Evolutionary conservation across 164 flowering plant genomes (phyloP).

Genomic region (Macadamia integrifolia): DNA sequence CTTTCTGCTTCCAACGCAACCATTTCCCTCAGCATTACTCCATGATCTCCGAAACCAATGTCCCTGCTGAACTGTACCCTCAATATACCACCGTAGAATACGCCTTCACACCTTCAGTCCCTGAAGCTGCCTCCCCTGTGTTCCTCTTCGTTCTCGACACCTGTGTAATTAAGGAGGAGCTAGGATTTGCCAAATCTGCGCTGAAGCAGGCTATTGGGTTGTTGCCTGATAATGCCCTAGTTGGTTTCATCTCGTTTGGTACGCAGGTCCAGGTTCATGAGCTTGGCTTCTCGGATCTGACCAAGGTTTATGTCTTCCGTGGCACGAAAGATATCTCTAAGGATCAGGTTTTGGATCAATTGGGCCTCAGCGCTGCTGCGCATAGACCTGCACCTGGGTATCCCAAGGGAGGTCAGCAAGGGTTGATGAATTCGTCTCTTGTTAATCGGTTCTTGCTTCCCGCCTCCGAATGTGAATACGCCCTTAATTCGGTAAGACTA

Average conservation of each 20-base stretch:
- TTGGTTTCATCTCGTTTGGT: constrained; percentile 84
- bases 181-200: constrained; percentile 69
- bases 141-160: constrained; percentile 79
- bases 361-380: constrained; percentile 47
- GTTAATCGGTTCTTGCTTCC: constrained; percentile 72
- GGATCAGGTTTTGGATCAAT: constrained; percentile 89
- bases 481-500: constrained; percentile 55
- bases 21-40: constrained; percentile 79
- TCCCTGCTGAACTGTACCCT: constrained; percentile 89
- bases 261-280: constrained; percentile 98
- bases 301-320: constrained; percentile 79
- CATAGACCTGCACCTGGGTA: constrained; percentile 31
- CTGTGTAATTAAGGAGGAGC: constrained; percentile 85
- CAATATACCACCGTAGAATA: constrained; percentile 73
- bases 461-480: constrained; percentile 81
- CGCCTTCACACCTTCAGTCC: constrained; percentile 15
- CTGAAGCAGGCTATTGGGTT: constrained; percentile 67
- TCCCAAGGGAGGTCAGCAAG: constrained; percentile 35
- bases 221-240: constrained; percentile 79
- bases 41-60: constrained; percentile 54
- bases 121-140: constrained; percentile 31
- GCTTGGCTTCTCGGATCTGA: constrained; percentile 78
- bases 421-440: constrained; percentile 26
- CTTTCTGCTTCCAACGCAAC: constrained; percentile 76
- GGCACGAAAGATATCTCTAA: constrained; percentile 75